Evolutionary conservation across 192 early-diverging fungal genomes (phyloP), one percentile per base, ranked within the genome.

Genomic region (Backusella sp.): DNA sequence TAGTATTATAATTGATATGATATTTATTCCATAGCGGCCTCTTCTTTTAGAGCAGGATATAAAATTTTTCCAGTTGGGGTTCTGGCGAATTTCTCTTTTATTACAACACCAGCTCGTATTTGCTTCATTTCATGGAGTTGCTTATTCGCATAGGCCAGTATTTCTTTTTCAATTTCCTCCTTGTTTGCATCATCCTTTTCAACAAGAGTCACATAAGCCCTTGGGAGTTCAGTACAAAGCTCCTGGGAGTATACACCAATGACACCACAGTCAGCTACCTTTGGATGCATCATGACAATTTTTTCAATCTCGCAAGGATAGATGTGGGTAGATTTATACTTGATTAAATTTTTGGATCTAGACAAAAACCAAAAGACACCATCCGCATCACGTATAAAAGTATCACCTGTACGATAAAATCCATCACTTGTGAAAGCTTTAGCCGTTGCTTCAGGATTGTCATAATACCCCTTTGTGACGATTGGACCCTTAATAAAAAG

Each of bases 281-380:
- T 86, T 12, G 89, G 90, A 62, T 92, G 91, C 59, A 83, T 83
- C 28, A 94, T 84, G 53, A 96, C 81, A 32, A 89, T 84, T 19
- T 84, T 85, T 76, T 96, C 94, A 5, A 96, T 84, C 81, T 96
- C 95, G 14, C 93, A 74, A 9, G 95, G 95, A 14, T 91, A 94
- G 73, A 96, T 95, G 80, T 92, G 95, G 78, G 95, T 94, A 19
- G 94, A 93, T 34, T 94, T 93, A 49, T 94, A 91, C 81, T 94
- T 96, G 72, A 96, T 96, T 72, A 94, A 84, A 80, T 95, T 94
- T 86, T 95, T 95, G 82, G 92, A 92, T 44, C 95, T 90, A 5
- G 94, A 94, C 6, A 92, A 93, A 68, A 96, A 84, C 49, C 88
- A 86, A 44, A 93, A 77, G 68, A 92, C 95, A 3, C 92, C 92